phyloP scores from a whole-genome alignment of 495 filamentous ascomycete genomes.

The Lophiotrema nucula region DNA sequence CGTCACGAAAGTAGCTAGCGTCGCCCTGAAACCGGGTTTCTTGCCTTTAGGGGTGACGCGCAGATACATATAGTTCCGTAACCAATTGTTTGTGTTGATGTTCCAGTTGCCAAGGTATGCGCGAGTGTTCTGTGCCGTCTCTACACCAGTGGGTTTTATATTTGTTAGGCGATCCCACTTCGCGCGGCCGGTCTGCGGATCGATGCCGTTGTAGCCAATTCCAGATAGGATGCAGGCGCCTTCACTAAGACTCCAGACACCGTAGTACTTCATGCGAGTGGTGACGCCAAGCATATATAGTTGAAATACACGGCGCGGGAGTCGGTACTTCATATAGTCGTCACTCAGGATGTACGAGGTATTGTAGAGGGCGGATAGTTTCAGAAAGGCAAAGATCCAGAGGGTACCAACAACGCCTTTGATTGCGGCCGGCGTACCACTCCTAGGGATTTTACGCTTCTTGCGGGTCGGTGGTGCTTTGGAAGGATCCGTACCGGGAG shows the following conservation, averaged over 20 bases:
- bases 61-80: constrained; percentile 93
- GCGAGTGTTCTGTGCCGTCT: constrained; percentile 85
- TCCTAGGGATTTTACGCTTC: constrained; percentile 92
- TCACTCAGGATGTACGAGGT: constrained; percentile 58
- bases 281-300: constrained; percentile 81
- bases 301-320: constrained; percentile 69
- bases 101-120: constrained; percentile 92
- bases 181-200: constrained; percentile 74
- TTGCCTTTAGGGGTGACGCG: constrained; percentile 92
- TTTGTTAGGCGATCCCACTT: constrained; percentile 89
- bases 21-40: constrained; percentile 95
- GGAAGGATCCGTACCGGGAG: constrained; percentile 70
- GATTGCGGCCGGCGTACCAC: constrained; percentile 76
- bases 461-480: constrained; percentile 82
- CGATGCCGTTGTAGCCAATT: constrained; percentile 90
- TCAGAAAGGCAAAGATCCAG: constrained; percentile 80
- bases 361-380: constrained; percentile 67
- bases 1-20: constrained; percentile 88
- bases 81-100: constrained; percentile 97
- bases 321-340: constrained; percentile 61
- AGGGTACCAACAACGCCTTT: constrained; percentile 69
- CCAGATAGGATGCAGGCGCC: constrained; percentile 93
- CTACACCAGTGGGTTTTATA: constrained; percentile 76
- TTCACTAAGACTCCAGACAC: constrained; percentile 89
- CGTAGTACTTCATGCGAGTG: constrained; percentile 88